Evolutionary conservation across 768 basidiomycete genomes (phyloP), one percentile per base, ranked within the genome.

Genomic region (Dendrothele bispora): DNA sequence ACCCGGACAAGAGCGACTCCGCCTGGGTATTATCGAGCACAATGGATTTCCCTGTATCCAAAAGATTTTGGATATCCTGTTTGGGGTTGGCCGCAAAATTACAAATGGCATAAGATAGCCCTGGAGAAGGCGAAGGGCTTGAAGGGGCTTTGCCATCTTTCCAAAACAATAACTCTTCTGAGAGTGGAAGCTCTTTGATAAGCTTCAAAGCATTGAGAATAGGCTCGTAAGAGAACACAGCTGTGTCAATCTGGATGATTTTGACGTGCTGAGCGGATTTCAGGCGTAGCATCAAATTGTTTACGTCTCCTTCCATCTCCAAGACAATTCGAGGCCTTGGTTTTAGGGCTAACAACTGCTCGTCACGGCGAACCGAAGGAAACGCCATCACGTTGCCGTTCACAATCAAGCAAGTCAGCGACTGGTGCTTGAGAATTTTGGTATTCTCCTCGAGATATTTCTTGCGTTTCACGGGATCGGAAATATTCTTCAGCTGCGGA

Each of bases 151-250:
- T 35, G 6, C 60, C 67, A 4, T 64, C 44, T 10, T 71, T 67
- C 83, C 84, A 86, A 26, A 77, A 68, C 1, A 86, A 53, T 12
- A 87, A 57, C 49, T 84, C 83, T 2, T 65, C 56, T 0, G 70
- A 61, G 3, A 86, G 65, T 0, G 82, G 77, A 4, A 86, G 56
- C 1, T 48, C 49, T 5, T 56, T 68, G 48, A 69, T 73, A 15
- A 67, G 55, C 59, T 87, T 75, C 21, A 88, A 66, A 1, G 73
- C 77, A 36, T 62, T 73, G n/a, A 88, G 69, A 21, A 86, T 70
- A 2, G 83, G 83, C 54, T 83, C 77, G 48, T 77, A 86, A 0
- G 84, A 66, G 55, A 84, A 87, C 5, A 84, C 60, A 0, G 82
- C 80, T 0, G 79, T 79, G 55, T 86, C 75, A 21, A 84, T 78